Percentiles rank a stretch among this genome's conserved stretches.
phyloP scores from a whole-genome alignment of 495 filamentous ascomycete genomes.

The Lasiosphaeria hispida region DNA sequence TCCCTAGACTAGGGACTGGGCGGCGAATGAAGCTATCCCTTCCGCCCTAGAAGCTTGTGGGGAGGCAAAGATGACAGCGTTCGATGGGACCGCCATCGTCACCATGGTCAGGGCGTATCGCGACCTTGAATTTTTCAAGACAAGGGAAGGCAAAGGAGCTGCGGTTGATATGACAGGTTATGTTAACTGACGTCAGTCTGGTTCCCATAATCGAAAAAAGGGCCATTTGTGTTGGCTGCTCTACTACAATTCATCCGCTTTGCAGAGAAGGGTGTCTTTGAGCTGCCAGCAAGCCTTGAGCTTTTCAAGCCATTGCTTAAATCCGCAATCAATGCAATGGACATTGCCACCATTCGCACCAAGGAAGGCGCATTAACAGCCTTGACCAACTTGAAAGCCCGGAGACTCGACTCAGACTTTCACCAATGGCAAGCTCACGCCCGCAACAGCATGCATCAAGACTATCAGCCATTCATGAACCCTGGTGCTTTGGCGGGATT shows the following conservation, averaged over 20 bases:
- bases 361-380: neutral
- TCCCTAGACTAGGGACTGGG: conserved; percentile 1
- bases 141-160: conserved; percentile 6
- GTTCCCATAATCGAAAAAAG: conserved; percentile 8
- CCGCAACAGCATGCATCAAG: too few relatives aligned
- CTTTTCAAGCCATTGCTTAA: conserved; percentile 12
- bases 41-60: neutral
- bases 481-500: conserved; percentile 9
- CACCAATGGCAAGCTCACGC: too few relatives aligned
- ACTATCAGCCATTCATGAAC: too few relatives aligned
- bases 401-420: too few relatives aligned
- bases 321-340: neutral
- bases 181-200: conserved; percentile 1
- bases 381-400: too few relatives aligned
- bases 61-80: neutral
- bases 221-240: conserved; percentile 11
- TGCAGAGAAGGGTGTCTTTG: neutral
- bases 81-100: conserved; percentile 9
- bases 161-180: too few relatives aligned
- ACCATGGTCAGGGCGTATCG: conserved; percentile 10
- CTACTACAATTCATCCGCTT: neutral
- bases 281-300: conserved; percentile 2
- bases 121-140: conserved; percentile 10
- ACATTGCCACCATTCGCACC: neutral
- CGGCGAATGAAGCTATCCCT: conserved; percentile 11